Evolutionary conservation across 768 basidiomycete genomes (phyloP), one percentile per base, ranked within the genome.

Genomic region (Serpula lacrymans): DNA sequence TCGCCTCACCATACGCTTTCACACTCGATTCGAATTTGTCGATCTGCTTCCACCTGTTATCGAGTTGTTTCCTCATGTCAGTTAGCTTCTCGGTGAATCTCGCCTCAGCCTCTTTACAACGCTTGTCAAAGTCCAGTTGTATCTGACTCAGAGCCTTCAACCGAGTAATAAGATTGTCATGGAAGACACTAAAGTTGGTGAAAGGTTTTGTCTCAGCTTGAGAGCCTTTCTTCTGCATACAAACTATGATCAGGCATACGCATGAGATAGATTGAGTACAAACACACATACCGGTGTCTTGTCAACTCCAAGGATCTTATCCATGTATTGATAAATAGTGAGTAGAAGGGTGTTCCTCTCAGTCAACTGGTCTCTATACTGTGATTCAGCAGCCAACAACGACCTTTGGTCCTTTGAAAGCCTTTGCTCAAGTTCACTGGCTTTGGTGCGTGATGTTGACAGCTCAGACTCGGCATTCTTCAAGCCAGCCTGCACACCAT

Each of bases 291-390:
- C 87, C 27, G 85, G 81, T 0, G 84, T 85, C 70, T 84, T 89
- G 56, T 92, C 88, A 16, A 89, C 83, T 1, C 92, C 92, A 13
- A 94, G 70, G 49, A 96, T 91, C 69, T 86, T 88, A 52, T 96
- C 94, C 73, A 95, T 77, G 57, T 94, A 93, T 64, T 96, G 92
- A 60, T 91, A 96, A 20, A 96, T 88, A 6, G 90, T 91, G 51
- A 96, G 68, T 39, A 97, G 67, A 22, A 97, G 70, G 18, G 91
- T 93, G 59, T 93, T 96, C 41, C 92, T 72, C 69, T 97, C 95
- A 13, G 90, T 92, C 24, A 95, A 62, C 64, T 97, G 94, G 63
- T 95, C 89, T 20, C 93, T 74, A 56, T 88, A 92, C 62, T 90
- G 84, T 39, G 67, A 77, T 62, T 95, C 92, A 2, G 82, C 79